Evolutionary conservation across 2,329 filamentous ascomycete genomes (phyloP).

Genomic region (Venturia pyrina): DNA sequence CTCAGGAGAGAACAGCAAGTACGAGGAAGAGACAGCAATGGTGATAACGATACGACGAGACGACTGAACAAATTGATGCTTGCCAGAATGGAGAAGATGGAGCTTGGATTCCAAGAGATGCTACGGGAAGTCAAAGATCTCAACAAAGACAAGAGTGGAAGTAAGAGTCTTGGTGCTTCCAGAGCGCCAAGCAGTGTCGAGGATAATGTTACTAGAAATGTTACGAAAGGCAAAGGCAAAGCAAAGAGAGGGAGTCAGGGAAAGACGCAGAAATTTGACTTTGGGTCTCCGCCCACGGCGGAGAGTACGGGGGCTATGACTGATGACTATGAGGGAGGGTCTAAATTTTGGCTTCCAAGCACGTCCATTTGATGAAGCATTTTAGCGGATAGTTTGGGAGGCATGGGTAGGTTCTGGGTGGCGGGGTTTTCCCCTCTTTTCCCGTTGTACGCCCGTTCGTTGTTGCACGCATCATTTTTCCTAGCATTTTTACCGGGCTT

Average conservation of each 20-base stretch:
- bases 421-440: background rate
- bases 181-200: background rate
- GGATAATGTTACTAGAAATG: background rate
- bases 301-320: background rate
- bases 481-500: background rate
- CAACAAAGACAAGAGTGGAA: background rate
- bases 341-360: background rate
- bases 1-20: constrained; percentile 17
- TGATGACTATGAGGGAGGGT: background rate
- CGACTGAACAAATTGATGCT: constrained; percentile 73
- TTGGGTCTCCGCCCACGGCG: background rate
- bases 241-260: background rate
- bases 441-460: background rate
- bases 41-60: constrained; percentile 38
- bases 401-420: background rate
- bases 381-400: background rate
- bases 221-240: background rate
- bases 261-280: background rate
- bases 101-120: constrained; percentile 85
- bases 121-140: constrained; percentile 54
- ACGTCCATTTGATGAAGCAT: background rate
- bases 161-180: background rate
- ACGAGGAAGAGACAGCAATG: constrained; percentile 23
- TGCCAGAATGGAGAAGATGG: constrained; percentile 83
- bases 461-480: background rate